Evolutionary conservation across 2,329 filamentous ascomycete species (phyloP).

Genomic region (Acrodontium crateriforme): DNA sequence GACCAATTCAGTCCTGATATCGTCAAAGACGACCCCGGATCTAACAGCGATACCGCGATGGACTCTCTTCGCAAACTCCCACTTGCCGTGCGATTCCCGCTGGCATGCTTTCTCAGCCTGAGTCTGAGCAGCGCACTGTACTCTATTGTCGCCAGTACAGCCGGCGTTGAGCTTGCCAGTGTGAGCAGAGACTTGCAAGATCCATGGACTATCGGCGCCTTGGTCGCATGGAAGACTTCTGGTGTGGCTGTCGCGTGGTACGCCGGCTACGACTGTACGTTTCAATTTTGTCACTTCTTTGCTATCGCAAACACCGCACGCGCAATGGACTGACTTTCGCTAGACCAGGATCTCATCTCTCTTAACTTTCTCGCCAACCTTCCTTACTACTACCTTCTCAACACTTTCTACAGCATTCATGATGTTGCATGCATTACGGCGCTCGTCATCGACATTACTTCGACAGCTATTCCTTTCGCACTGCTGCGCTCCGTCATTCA

Average conservation of each 20-base stretch:
- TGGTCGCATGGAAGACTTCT: slow-evolving; percentile 44
- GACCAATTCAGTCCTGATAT: slow-evolving; percentile 12
- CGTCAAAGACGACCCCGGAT: no score
- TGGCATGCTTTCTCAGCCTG: slow-evolving; percentile 41
- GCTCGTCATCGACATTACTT: slow-evolving; percentile 53
- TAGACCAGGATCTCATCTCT: slow-evolving; percentile 31
- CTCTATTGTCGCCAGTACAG: slow-evolving; percentile 45
- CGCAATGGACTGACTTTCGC: slow-evolving; percentile 5
- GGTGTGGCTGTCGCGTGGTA: slow-evolving; percentile 64
- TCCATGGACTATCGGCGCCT: slow-evolving; percentile 44
- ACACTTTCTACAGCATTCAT: slow-evolving; percentile 62
- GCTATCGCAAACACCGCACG: not conserved
- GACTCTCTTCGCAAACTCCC: slow-evolving; percentile 24
- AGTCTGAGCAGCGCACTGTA: slow-evolving; percentile 51
- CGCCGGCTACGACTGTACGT: slow-evolving; percentile 56
- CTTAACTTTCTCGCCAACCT: slow-evolving; percentile 53
- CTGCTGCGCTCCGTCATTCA: slow-evolving; percentile 56
- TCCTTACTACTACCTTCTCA: slow-evolving; percentile 62
- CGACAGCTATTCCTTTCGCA: slow-evolving; percentile 59
- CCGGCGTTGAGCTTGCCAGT: slow-evolving; percentile 50
- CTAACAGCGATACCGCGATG: no score
- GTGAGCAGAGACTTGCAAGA: slow-evolving; percentile 52
- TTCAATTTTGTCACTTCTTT: slow-evolving; percentile 1
- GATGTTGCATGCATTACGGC: slow-evolving; percentile 46
- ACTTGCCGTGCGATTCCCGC: slow-evolving; percentile 24